Evolutionary conservation across 768 basidiomycete genomes (phyloP).

Genomic region (Fomitopsis pulvina): DNA sequence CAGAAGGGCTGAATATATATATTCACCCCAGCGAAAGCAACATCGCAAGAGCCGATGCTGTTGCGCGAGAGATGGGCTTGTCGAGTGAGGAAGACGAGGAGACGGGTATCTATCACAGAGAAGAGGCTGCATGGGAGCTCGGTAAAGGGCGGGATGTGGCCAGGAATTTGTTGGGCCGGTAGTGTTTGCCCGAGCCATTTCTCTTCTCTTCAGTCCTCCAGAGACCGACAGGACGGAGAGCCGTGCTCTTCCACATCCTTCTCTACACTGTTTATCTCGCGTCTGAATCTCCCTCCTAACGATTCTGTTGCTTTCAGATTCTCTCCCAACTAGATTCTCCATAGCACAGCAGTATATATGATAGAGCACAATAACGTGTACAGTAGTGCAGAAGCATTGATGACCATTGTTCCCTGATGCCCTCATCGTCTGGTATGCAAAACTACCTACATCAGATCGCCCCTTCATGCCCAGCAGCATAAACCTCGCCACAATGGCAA

Average conservation of each 20-base stretch:
- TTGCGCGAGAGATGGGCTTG: slow-evolving; percentile 49
- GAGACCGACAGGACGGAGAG: no score
- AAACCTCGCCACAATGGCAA: background rate
- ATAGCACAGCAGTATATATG: background rate
- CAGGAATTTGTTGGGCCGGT: slow-evolving; percentile 33
- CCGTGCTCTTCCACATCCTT: no score
- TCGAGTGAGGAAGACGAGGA: slow-evolving; percentile 38
- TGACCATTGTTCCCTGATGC: background rate
- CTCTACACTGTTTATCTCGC: no score
- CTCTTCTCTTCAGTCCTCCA: background rate
- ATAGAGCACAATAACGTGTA: background rate
- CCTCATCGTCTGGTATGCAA: background rate
- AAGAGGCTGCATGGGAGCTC: slow-evolving; percentile 39
- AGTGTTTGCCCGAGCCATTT: background rate
- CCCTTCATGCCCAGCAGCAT: no score
- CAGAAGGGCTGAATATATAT: slow-evolving; percentile 45
- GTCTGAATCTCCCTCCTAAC: no score
- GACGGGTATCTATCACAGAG: slow-evolving; percentile 32
- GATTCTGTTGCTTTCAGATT: no score
- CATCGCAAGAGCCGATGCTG: slow-evolving; percentile 58
- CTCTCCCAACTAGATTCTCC: no score
- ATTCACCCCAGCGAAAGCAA: slow-evolving; percentile 62
- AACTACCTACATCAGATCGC: background rate
- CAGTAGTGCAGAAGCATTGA: background rate
- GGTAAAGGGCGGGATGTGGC: slow-evolving; percentile 48